Base-by-base conservation (phyloP, 768 basidiomycete species). In the Mycena galericulata region DNA sequence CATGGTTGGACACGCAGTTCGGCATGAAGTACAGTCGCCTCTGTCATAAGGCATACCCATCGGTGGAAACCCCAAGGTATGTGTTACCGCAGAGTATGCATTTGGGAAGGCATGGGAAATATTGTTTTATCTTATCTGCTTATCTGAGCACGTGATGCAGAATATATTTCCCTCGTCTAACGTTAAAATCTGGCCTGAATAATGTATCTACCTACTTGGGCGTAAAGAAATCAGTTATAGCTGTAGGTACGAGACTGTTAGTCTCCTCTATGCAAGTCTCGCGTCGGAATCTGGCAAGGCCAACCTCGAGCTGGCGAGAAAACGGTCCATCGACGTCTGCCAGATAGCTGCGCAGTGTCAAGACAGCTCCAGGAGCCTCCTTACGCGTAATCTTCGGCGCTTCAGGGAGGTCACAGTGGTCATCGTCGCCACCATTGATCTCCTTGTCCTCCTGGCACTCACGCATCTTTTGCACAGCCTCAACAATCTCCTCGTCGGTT, bases 61-160 rank as follows among this genome's bases (percentile, higher is more conserved):
- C n/a, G 51, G 59, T 61, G 59, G 43, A 62, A 20, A 29, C 24
- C 47, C 60, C 22, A 62, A 49, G n/a, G 60, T 62, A 62, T 62
- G 60, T 29, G 60, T 56, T 56, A 56, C 40, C 15, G 40, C 30
- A 38, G 55, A 38, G 26, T 56, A 56, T 56, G 55, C 30, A 22
- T 34, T 56, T 29, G 26, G 55, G 40, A 38, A 30, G 34, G 55
- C 34, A 22, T 24, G 55, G 29, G 30, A 22, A 32, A 56, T 34
- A 29, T 30, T 30, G 10, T 24, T 17, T 56, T 24, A 24, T 34
- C n/a, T 34, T 34, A 56, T 56, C 34, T 29, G 22, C 36, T 38
- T 38, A 38, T 15, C 9, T 8, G 15, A 38, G 34, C 26, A 56
- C 27, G 40, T 34, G 12, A 56, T 26, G 20, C 20, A 55, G 26